Conservation (phyloP, 2,329 filamentous ascomycete species). For the Chaetomiaceae sp. region DNA sequence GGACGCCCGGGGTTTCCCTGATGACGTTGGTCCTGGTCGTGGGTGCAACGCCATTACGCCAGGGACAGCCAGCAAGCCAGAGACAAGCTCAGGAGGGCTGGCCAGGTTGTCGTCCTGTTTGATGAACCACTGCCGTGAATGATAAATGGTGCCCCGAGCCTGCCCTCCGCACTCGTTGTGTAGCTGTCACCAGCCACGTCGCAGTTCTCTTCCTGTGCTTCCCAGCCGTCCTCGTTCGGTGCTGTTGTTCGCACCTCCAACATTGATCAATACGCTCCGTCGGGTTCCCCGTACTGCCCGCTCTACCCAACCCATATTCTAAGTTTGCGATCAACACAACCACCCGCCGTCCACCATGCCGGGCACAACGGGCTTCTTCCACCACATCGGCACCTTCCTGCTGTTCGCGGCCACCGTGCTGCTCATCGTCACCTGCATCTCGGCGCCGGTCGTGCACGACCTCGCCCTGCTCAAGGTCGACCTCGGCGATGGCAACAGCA, state of each 20-base stretch:
- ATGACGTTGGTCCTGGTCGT: slow-evolving; percentile 4
- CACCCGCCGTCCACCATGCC: slow-evolving; percentile 34
- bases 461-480: slow-evolving; percentile 49
- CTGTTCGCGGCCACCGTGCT: slow-evolving; percentile 50
- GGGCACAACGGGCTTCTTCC: slow-evolving; percentile 40
- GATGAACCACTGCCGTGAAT: not conserved
- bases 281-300: too few relatives aligned
- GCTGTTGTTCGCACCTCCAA: too few relatives aligned
- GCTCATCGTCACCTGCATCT: slow-evolving; percentile 52
- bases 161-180: not conserved
- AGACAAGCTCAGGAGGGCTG: not conserved
- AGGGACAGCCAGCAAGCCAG: not conserved
- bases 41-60: slow-evolving; percentile 9
- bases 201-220: not conserved
- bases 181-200: slow-evolving; percentile 3
- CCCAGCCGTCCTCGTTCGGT: not conserved
- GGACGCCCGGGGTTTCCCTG: not conserved
- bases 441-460: slow-evolving; percentile 51
- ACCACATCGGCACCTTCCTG: slow-evolving; percentile 53
- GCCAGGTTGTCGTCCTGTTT: not conserved
- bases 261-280: too few relatives aligned
- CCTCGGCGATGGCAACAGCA: slow-evolving; percentile 33
- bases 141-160: not conserved
- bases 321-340: too few relatives aligned
- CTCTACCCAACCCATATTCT: too few relatives aligned